Evolutionary conservation across 768 basidiomycete species (phyloP).

Genomic region (Mycena indigotica): DNA sequence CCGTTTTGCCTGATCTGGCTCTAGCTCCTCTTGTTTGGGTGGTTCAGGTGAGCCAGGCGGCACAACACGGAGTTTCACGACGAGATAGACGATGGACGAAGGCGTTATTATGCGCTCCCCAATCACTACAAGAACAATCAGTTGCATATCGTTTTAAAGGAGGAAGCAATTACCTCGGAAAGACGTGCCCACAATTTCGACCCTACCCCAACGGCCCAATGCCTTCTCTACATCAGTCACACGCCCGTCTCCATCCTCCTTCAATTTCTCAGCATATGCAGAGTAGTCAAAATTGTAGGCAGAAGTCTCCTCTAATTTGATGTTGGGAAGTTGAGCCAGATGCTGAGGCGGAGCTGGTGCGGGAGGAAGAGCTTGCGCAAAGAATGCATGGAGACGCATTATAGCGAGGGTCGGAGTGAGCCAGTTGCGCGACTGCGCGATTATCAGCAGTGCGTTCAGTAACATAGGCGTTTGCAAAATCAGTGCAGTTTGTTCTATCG

Average conservation of each 20-base stretch:
- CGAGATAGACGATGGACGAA: constrained; percentile 82
- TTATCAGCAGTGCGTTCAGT: constrained; percentile 79
- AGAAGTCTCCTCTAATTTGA: constrained; percentile 55
- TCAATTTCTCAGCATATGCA: constrained; percentile 51
- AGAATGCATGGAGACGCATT: constrained; percentile 81
- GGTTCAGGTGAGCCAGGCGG: constrained; percentile 46
- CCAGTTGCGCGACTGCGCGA: constrained; percentile 88
- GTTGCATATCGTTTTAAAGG: no score
- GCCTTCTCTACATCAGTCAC: constrained; percentile 61
- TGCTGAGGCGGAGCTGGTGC: constrained; percentile 43
- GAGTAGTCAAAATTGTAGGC: constrained; percentile 43
- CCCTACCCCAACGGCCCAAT: constrained; percentile 67
- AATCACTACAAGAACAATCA: constrained; percentile 78
- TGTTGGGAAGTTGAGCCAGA: constrained; percentile 79
- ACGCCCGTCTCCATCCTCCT: constrained; percentile 53
- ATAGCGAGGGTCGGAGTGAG: constrained; percentile 73
- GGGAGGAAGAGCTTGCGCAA: constrained; percentile 82
- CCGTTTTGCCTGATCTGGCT: constrained; percentile 50
- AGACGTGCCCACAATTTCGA: constrained; percentile 77
- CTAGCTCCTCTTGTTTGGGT: constrained; percentile 41
- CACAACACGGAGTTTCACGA: constrained; percentile 77
- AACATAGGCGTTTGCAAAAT: constrained; percentile 73
- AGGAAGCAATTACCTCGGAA: constrained; percentile 71
- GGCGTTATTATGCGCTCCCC: constrained; percentile 89
- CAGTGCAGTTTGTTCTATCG: constrained; percentile 69